A percentile compares a stretch with the other conserved stretches of the same genome.
These are phyloP conservation scores for Diaporthe australafricana DNA, from an alignment of 2,329 filamentous ascomycete genomes.

Conservation along the genomic window DNA sequence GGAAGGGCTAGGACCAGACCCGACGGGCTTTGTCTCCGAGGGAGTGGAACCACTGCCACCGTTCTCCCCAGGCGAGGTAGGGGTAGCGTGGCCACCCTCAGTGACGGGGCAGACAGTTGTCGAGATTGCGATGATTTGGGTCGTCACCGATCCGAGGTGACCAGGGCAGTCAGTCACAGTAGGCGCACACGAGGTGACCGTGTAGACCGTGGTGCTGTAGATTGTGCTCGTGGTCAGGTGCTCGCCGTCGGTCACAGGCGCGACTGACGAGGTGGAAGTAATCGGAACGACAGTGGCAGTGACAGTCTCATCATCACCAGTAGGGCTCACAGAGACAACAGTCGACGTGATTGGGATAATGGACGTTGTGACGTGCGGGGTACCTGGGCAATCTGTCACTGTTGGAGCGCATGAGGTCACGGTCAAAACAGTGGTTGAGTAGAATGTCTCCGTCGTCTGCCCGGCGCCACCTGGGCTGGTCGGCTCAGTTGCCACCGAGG, in stretches of 20 bases:
- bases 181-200: constrained; percentile 66
- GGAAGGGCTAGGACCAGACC: not conserved
- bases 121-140: constrained; percentile 54
- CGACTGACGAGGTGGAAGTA: constrained; percentile 6
- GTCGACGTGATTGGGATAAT: constrained; percentile 51
- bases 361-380: constrained; percentile 48
- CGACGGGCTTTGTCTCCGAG: not conserved
- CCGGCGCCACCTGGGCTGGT: not conserved
- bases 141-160: constrained; percentile 50
- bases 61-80: constrained; percentile 28
- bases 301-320: not conserved
- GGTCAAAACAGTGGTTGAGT: constrained; percentile 29
- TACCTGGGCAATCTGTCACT: constrained; percentile 36
- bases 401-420: constrained; percentile 33
- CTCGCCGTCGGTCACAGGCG: not conserved
- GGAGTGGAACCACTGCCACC: constrained; percentile 2
- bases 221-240: constrained; percentile 50
- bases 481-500: constrained; percentile 17
- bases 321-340: constrained; percentile 42
- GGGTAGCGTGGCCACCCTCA: not conserved
- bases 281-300: constrained; percentile 17
- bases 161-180: constrained; percentile 52
- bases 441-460: constrained; percentile 31
- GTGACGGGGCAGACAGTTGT: constrained; percentile 58
- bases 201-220: constrained; percentile 58